These are phyloP conservation scores for Mychonastes homosphaera DNA, from an alignment of 139 green algal species.

Conservation along the genomic window DNA sequence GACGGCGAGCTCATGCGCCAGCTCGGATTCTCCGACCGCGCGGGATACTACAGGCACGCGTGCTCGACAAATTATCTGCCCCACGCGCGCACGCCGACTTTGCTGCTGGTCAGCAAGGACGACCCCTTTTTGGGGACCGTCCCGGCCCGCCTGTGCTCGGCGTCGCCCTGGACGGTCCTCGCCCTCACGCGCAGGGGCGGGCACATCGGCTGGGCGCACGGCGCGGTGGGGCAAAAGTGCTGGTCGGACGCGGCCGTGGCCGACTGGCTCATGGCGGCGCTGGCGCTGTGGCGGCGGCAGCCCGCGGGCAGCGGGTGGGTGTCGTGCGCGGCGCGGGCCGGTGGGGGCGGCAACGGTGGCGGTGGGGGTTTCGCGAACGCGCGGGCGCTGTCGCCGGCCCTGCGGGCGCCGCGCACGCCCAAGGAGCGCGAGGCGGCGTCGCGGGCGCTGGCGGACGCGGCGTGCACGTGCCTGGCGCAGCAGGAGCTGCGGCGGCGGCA, in stretches of 20 bases:
- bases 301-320: no score
- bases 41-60: constrained; percentile 10
- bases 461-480: no score
- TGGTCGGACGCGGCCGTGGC: constrained; percentile 5
- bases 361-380: no score
- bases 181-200: constrained; percentile 27
- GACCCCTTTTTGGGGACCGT: constrained; percentile 49
- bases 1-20: background rate
- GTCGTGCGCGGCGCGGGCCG: no score
- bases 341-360: no score
- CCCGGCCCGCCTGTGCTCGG: background rate
- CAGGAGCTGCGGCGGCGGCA: no score
- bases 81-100: constrained; percentile 34
- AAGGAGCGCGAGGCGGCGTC: no score
- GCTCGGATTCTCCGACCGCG: background rate
- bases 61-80: constrained; percentile 35
- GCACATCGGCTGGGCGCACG: constrained; percentile 34
- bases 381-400: no score
- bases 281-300: no score
- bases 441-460: no score
- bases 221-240: constrained; percentile 23
- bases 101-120: constrained; percentile 43
- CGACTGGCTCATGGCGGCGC: constrained; percentile 7
- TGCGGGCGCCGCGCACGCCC: no score
- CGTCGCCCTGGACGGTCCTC: constrained; percentile 22